These are phyloP conservation scores for Petasospora rhodanensis DNA, from an alignment of 1,139 yeast genomes.

Conservation along the genomic window DNA sequence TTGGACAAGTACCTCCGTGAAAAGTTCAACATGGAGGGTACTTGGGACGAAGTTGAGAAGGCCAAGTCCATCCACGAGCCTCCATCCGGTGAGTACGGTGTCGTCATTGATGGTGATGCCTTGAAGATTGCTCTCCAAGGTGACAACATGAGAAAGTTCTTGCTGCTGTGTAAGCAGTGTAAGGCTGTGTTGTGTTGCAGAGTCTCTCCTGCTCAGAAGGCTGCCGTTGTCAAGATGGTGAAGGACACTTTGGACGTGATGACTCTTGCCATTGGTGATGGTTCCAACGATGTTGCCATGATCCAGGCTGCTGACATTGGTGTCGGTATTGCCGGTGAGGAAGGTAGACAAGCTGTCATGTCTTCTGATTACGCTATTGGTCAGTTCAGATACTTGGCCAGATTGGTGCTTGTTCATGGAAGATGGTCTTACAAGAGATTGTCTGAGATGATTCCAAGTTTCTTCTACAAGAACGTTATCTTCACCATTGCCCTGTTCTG, in stretches of 20 bases:
- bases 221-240: slow-evolving; percentile 86
- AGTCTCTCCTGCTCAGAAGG: slow-evolving; percentile 96
- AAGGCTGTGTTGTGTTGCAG: slow-evolving; percentile 92
- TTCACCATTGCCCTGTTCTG: slow-evolving; percentile 87
- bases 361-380: slow-evolving; percentile 97
- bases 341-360: slow-evolving; percentile 98
- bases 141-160: slow-evolving; percentile 59
- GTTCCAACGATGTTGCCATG: slow-evolving; percentile 98
- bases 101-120: slow-evolving; percentile 92
- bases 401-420: slow-evolving; percentile 85
- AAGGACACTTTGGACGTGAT: slow-evolving; percentile 75
- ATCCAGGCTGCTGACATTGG: slow-evolving; percentile 98
- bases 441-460: slow-evolving; percentile 91
- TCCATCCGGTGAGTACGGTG: slow-evolving; percentile 74
- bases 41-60: slow-evolving; percentile 46
- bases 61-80: slow-evolving; percentile 73
- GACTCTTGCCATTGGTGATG: slow-evolving; percentile 96
- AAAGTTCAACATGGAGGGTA: slow-evolving; percentile 62
- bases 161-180: slow-evolving; percentile 87
- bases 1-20: slow-evolving; percentile 57
- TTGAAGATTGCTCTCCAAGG: slow-evolving; percentile 64
- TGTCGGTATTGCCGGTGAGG: slow-evolving; percentile 97
- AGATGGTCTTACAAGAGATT: slow-evolving; percentile 93
- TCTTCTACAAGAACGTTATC: slow-evolving; percentile 88
- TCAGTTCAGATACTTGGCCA: slow-evolving; percentile 82